Base-by-base conservation (phyloP, 2,329 filamentous ascomycete species). In the Arthrobotrys musiformis region DNA sequence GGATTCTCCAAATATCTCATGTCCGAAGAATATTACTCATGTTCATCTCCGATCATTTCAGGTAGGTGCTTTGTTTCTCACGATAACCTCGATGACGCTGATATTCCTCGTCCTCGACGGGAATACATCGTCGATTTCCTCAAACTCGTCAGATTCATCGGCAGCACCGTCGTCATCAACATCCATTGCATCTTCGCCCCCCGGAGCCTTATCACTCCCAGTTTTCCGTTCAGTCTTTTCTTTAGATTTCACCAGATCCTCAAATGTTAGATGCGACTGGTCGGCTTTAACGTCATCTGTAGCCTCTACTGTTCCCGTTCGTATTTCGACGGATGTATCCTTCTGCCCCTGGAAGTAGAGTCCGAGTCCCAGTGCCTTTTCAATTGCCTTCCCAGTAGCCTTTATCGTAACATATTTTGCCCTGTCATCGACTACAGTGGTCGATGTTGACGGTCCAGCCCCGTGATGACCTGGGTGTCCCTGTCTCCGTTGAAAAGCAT, bases 361-460 rank as follows among this genome's bases (percentile, higher is more conserved):
- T 0, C 88, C 91, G 4, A 93, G 82, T 26, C 87, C 85, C 73
- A 92, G 82, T 0, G 88, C 88, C 82, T 89, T 89, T 78, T 87
- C 85, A 30, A 93, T 89, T 6, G 91, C 91, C 79, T 86, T 87
- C 0, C 91, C 91, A 0, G 90, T 90, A 6, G 88, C 91, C 66
- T 90, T 86, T 1, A 92, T 82, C 13, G 87, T 84, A 2, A 92
- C 89, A 19, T 86, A 84, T 68, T 87, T 85, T 11, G 82, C 80
- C 26, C 82, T 80, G 35, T 82, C 81, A 17, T 83, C 80, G 13
- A 79, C 56, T 22, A 69, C 40, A 37, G 26, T 11, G 7, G 50
- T 44, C 30, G 37, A 35, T 9, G 72, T 33, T 4, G 64, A 15
- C 22, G 46, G 58, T 3, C 24, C 60, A 5, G 24, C 56, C 11